Conservation (phyloP, 805 yeast genomes). For the Metschnikowia baotianmanensis region DNA sequence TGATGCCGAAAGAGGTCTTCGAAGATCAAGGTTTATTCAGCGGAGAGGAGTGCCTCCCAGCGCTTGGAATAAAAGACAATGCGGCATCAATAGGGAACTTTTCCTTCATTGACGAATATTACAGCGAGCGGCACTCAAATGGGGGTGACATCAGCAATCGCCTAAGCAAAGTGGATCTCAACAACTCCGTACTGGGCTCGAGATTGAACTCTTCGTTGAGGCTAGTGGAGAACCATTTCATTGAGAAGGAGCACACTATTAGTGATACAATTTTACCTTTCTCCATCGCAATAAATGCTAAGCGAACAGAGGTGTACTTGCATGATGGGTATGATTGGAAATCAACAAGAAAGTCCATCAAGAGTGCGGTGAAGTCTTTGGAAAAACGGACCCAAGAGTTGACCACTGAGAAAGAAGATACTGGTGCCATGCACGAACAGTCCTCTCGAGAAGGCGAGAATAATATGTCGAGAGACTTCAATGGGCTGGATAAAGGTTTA, state of each 20-base stretch:
- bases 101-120: slow-evolving; percentile 12
- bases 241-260: neutral
- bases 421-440: neutral
- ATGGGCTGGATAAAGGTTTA: no score
- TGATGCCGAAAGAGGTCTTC: slow-evolving; percentile 30
- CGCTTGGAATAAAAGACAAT: neutral
- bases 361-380: slow-evolving; percentile 11
- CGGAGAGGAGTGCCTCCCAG: neutral
- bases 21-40: slow-evolving; percentile 20
- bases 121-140: neutral
- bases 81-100: slow-evolving; percentile 4
- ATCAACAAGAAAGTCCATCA: slow-evolving; percentile 64
- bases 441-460: no score
- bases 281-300: slow-evolving; percentile 31
- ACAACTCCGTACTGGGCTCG: slow-evolving; percentile 1
- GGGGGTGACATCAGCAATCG: neutral
- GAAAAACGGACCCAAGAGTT: neutral
- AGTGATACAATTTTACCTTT: slow-evolving; percentile 21
- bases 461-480: no score
- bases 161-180: neutral
- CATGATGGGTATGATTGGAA: slow-evolving; percentile 95
- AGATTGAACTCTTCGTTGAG: neutral
- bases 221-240: slow-evolving; percentile 16
- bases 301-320: slow-evolving; percentile 46
- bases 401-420: neutral